Base-by-base conservation (phyloP, 2,329 filamentous ascomycete genomes). In the Aspergillus fischeri region DNA sequence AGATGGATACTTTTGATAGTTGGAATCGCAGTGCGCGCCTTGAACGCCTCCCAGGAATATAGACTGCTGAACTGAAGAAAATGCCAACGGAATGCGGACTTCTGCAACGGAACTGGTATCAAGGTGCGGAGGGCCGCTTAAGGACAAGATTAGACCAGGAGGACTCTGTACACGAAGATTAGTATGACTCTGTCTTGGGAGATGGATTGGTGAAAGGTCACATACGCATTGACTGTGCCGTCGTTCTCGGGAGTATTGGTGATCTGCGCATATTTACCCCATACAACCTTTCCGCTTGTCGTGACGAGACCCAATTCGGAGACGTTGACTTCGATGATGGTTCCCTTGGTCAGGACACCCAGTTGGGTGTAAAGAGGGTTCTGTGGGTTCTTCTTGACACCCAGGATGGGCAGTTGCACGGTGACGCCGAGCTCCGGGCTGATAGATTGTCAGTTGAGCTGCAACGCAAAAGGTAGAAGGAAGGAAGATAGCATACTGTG, bases 311-410 rank as follows among this genome's bases (percentile, higher is more conserved):
- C 94, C 61, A 97, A 77, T 73, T 99, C 94, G 56, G 85, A 89
- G 29, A 97, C 92, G 72, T 99, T 96, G 68, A 97, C 92, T 77
- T 97, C 93, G 69, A 93, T 86, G 60, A 88, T 85, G 29, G 86
- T 93, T 62, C 91, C 91, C 77, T 92, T 92, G 50, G 90, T 93
- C 69, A 97, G 75, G 3, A 96, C 92, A 60, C 93, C 93, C 4
- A 97, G 80, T 70, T 96, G 92, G 0, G 93, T 97, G 77, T 96
- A 96, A 71, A 96, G 82, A 0, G 91, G 90, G 72, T 91, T 92
- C 77, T 92, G 89, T 1, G 91, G 91, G 76, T 92, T 93, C 82
- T 91, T 92, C 81, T 91, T 89, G 58, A 90, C 88, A 49, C 82
- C 81, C 54, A 91, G 81, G 59, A 93, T 92, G 45, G 89, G 89